Base-by-base conservation (phyloP, 495 filamentous ascomycete species). In the Paragyromitra xinjiangensis region DNA sequence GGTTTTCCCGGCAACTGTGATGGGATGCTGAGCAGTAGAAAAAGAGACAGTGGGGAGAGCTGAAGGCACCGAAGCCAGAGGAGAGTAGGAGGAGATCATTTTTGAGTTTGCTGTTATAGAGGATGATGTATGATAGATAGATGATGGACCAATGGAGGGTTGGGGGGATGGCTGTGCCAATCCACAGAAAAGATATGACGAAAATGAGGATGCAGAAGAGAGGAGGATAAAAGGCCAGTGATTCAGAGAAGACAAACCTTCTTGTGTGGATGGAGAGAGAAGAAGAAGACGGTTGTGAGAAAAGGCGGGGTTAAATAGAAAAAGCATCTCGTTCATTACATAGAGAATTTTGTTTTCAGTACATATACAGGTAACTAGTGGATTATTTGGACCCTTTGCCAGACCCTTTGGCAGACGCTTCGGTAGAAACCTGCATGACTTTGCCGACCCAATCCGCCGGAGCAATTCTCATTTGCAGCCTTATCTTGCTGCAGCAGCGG, bases 11-110 rank as follows among this genome's bases (percentile, higher is more conserved):
- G 48, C 74, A 64, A 77, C 16, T 2, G 68, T 77, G 61, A 77
- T 65, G n/a, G 74, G 74, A 11, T 77, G 74, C 42, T 77, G 74
- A 40, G 74, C 50, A 59, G 69, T 73, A 1, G 50, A 58, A n/a
- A 77, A 66, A 29, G 69, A 73, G 39, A 77, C 7, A 22, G 69
- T 59, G 16, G 74, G 74, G 26, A 77, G 74, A 61, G 69, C 59
- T 16, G 74, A 77, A 65, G 69, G 69, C 26, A 77, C 61, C 26
- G 59, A 73, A 29, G 59, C 69, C 37, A 77, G 53, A 39, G 74
- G 69, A 37, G 68, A 65, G 40, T 73, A 77, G 7, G 74, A 77
- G 44, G 73, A 77, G 51, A 66, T 65, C 74, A 77, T 77, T n/a
- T 29, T 42, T 34, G 37, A 69, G 14, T 45, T 58, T 50, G 14